Conservation (phyloP, 2,329 filamentous ascomycete species). For the Gyromitra esculenta region DNA sequence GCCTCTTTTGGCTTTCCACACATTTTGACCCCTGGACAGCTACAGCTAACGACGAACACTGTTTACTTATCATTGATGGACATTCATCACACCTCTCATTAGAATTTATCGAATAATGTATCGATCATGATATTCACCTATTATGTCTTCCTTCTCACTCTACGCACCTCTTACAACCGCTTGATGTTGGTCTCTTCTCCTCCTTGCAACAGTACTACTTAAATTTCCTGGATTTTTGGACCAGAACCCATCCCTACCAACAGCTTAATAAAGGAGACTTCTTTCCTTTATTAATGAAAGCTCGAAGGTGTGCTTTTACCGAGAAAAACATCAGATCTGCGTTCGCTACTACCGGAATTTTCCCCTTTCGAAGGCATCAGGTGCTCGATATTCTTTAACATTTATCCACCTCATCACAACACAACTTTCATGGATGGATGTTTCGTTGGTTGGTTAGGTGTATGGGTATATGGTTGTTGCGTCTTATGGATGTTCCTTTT, state of each 20-base stretch:
- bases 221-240: conserved; percentile 24
- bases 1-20: background rate
- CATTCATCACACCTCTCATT: conserved; percentile 47
- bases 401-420: no score
- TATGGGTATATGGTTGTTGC: no score
- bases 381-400: no score
- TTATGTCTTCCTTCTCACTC: conserved; percentile 37
- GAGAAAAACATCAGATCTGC: no score
- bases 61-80: conserved; percentile 50
- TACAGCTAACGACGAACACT: background rate
- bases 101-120: conserved; percentile 50
- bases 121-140: conserved; percentile 39
- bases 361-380: no score
- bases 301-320: no score
- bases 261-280: conserved; percentile 11
- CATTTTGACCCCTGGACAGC: conserved; percentile 29
- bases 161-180: conserved; percentile 45
- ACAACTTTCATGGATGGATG: no score
- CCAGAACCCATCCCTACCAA: conserved; percentile 23
- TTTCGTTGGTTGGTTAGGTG: no score
- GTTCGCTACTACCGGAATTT: no score
- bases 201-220: conserved; percentile 23
- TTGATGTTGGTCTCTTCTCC: conserved; percentile 45
- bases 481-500: no score
- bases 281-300: no score